Evolutionary conservation across 2,329 filamentous ascomycete species (phyloP).

Genomic region (Colletotrichum magnum): DNA sequence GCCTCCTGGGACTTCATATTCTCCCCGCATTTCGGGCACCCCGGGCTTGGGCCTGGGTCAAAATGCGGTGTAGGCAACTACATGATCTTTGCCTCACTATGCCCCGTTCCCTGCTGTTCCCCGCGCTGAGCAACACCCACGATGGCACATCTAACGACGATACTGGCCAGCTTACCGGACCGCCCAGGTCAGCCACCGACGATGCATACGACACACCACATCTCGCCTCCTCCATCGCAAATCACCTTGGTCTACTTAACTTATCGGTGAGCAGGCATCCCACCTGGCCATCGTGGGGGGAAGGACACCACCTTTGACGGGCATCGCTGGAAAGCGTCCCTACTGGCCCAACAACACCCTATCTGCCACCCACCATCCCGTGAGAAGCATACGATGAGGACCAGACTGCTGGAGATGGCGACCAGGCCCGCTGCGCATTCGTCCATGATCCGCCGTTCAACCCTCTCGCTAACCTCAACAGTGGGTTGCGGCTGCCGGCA

Average conservation of each 20-base stretch:
- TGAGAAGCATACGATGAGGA: background rate
- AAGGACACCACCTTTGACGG: background rate
- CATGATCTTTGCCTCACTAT: background rate
- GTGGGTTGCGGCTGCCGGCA: constrained; percentile 16
- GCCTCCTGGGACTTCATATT: background rate
- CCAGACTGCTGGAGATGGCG: background rate
- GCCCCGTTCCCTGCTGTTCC: background rate
- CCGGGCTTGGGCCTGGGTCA: background rate
- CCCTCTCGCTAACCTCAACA: background rate
- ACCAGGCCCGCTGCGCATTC: background rate
- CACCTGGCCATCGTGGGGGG: background rate
- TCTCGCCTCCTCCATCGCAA: background rate
- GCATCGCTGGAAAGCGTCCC: background rate
- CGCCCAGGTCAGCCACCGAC: background rate
- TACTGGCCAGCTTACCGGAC: background rate
- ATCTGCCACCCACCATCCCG: background rate
- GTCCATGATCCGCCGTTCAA: background rate
- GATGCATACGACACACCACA: constrained; percentile 1
- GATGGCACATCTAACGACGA: background rate
- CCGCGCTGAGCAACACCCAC: background rate
- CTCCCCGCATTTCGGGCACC: background rate
- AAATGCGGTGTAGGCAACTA: background rate
- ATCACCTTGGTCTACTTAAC: background rate
- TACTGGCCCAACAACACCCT: background rate
- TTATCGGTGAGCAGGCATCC: constrained; percentile 29